Evolutionary conservation across 331 rosid species (phyloP), one percentile per base, ranked within the genome.

Genomic region (Pyracantha coccinea): DNA sequence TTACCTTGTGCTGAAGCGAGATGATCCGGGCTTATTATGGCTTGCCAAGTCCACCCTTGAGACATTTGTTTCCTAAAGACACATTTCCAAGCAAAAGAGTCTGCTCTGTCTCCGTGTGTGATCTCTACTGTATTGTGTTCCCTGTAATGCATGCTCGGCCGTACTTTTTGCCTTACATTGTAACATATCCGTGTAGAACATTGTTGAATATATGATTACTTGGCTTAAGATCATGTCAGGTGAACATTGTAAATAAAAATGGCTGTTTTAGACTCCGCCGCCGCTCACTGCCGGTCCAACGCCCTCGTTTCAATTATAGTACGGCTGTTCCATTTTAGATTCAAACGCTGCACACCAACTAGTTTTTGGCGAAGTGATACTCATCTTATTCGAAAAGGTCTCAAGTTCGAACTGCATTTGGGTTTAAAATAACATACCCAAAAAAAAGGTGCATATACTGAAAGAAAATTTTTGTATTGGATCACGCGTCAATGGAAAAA

Each of bases 11-110:
- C 80, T 95, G 89, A 90, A 90, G 86, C 82, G 97, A 73, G 84
- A 95, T 65, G 99, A 95, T 84, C 97, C 93, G 2, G 97, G 91
- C 62, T 80, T 95, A 70, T 76, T 95, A 85, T 95, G 99, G 99
- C 92, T 92, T 74, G 99, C 96, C 71, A 92, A 95, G 86, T 87
- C 97, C 74, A 83, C 87, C 78, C 87, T 95, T 8, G 96, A 95
- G 83, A 81, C 93, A 33, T 75, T 80, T 69, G 61, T 41, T 64
- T 50, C 55, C 55, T 50, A 6, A 16, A 50, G 55, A 50, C 20
- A 47, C 54, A 16, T 50, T 50, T 50, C 20, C 55, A 50, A 50
- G 55, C 55, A 16, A 16, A 9, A 16, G 13, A 10, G 9, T 15
- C 54, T 50, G 50, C 15, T 3, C 1, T 12, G 50, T 41, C 50